These are phyloP conservation scores for Suhomyces guaymorum DNA, from an alignment of 1,139 yeast species.

Conservation along the genomic window DNA sequence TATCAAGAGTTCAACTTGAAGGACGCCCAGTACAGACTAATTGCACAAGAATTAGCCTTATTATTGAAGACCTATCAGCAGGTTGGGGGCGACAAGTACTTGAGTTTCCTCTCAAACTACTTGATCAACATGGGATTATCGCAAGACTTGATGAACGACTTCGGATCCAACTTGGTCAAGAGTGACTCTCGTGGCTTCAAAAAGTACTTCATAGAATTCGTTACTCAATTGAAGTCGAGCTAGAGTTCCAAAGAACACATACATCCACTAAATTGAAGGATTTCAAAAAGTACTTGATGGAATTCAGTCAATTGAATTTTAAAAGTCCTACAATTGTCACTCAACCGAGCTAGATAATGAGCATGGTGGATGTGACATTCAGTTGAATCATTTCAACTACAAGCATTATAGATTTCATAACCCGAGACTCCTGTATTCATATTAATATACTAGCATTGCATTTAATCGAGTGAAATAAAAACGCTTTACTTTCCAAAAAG, in stretches of 20 bases:
- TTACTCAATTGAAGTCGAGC: conserved; percentile 40
- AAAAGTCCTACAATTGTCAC: no score
- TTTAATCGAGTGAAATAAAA: no score
- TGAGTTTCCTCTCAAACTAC: conserved; percentile 53
- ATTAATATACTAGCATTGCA: conserved; percentile 9
- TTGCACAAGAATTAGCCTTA: conserved; percentile 73
- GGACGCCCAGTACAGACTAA: conserved; percentile 76
- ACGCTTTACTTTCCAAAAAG: no score
- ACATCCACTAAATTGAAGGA: no score
- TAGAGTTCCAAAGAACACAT: not conserved
- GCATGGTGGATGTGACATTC: no score
- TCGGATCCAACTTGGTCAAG: conserved; percentile 56
- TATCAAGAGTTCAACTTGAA: conserved; percentile 62
- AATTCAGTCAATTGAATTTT: no score
- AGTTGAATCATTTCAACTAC: no score
- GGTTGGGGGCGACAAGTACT: conserved; percentile 40
- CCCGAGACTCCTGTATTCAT: conserved; percentile 10
- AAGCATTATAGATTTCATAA: conserved; percentile 11
- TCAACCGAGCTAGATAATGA: no score
- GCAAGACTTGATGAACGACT: conserved; percentile 52
- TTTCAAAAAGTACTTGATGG: no score
- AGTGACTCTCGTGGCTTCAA: conserved; percentile 60
- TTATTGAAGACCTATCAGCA: conserved; percentile 65
- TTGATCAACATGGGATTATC: conserved; percentile 65
- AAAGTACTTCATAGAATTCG: conserved; percentile 62